Evolutionary conservation across 805 yeast species (phyloP).

Genomic region (Candida incommunis): DNA sequence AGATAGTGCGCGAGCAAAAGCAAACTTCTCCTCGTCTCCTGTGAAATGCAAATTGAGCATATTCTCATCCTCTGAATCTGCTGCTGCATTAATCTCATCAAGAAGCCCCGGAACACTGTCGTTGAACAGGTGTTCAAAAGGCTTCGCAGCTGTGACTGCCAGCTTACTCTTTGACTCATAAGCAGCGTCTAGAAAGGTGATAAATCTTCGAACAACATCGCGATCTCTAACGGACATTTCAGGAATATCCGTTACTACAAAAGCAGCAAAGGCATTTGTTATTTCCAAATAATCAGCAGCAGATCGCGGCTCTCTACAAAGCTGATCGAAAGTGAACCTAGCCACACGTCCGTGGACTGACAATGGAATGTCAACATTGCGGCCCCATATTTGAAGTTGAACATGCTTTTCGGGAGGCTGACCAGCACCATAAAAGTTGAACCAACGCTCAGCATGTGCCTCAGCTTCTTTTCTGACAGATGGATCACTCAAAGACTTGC

Average conservation of each 20-base stretch:
- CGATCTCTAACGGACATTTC: slow-evolving; percentile 61
- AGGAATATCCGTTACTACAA: slow-evolving; percentile 90
- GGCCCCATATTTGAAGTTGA: slow-evolving; percentile 64
- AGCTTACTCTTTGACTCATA: slow-evolving; percentile 81
- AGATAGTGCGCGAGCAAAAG: slow-evolving; percentile 88
- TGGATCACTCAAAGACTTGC: slow-evolving; percentile 37
- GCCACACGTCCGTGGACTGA: slow-evolving; percentile 74
- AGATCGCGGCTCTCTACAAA: slow-evolving; percentile 77
- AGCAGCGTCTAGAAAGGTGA: slow-evolving; percentile 89
- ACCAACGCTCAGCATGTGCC: slow-evolving; percentile 67
- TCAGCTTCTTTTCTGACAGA: slow-evolving; percentile 35
- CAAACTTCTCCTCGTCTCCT: slow-evolving; percentile 89
- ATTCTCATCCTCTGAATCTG: slow-evolving; percentile 42
- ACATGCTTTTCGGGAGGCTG: slow-evolving; percentile 20
- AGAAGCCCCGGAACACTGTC: slow-evolving; percentile 39
- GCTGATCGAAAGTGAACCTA: slow-evolving; percentile 71
- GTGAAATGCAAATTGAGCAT: slow-evolving; percentile 43
- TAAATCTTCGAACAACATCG: slow-evolving; percentile 80
- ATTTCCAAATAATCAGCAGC: slow-evolving; percentile 89
- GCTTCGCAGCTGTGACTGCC: slow-evolving; percentile 81
- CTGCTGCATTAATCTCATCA: slow-evolving; percentile 26
- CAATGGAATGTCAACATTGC: slow-evolving; percentile 60
- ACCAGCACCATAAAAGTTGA: slow-evolving; percentile 55
- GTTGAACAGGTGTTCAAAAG: slow-evolving; percentile 72
- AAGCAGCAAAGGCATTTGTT: slow-evolving; percentile 60